These are phyloP conservation scores for Sugiyamaella novakii DNA, from an alignment of 1,139 yeast species.

Conservation along the genomic window DNA sequence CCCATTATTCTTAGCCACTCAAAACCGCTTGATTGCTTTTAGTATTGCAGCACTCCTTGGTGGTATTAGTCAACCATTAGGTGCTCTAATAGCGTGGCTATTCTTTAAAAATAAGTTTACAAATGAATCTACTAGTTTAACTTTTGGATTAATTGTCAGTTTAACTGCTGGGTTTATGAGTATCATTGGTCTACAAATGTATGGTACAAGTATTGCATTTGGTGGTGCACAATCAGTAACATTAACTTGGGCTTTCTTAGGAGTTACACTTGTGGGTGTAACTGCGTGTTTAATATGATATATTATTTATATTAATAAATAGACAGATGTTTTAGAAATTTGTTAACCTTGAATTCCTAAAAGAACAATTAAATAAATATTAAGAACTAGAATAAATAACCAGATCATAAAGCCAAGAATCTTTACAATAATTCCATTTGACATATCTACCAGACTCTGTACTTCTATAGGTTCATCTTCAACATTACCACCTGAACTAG, in stretches of 20 bases:
- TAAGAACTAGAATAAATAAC: slow-evolving; percentile 65
- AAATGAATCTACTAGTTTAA: slow-evolving; percentile 42
- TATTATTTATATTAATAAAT: background rate
- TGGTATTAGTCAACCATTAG: slow-evolving; percentile 84
- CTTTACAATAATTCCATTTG: slow-evolving; percentile 63
- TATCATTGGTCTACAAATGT: slow-evolving; percentile 83
- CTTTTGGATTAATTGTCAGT: slow-evolving; percentile 68
- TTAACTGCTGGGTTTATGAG: slow-evolving; percentile 82
- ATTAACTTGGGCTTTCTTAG: slow-evolving; percentile 38
- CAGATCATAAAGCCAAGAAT: slow-evolving; percentile 53
- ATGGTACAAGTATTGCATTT: slow-evolving; percentile 71
- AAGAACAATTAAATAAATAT: slow-evolving; percentile 70
- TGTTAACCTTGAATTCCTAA: too few species aligned
- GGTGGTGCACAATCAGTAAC: slow-evolving; percentile 52
- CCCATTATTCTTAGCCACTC: slow-evolving; percentile 76
- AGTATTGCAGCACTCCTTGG: slow-evolving; percentile 69
- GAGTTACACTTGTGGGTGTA: slow-evolving; percentile 38
- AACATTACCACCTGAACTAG: too few species aligned
- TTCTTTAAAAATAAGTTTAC: slow-evolving; percentile 51
- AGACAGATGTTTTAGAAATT: background rate
- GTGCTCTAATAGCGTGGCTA: slow-evolving; percentile 73
- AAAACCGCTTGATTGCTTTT: slow-evolving; percentile 65
- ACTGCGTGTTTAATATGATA: slow-evolving; percentile 22
- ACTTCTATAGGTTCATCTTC: slow-evolving; percentile 29
- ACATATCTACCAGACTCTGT: slow-evolving; percentile 46